Evolutionary conservation across 2,329 filamentous ascomycete genomes (phyloP).

Genomic region (Eurotiales sp.): DNA sequence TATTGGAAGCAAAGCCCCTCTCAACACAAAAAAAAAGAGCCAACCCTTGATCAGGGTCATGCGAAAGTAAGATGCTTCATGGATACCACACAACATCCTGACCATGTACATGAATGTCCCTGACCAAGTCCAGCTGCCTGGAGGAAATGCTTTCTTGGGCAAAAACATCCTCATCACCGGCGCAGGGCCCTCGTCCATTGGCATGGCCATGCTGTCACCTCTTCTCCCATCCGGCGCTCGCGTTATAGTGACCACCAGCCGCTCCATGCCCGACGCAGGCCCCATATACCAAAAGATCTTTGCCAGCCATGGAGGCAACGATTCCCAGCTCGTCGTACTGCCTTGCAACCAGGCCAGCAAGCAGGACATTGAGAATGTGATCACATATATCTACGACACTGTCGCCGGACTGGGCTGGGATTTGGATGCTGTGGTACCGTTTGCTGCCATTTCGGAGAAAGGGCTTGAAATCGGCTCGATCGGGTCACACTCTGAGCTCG

Average conservation of each 20-base stretch:
- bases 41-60: too few relatives aligned
- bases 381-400: slow-evolving; percentile 98
- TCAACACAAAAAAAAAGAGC: too few relatives aligned
- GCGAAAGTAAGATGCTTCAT: too few relatives aligned
- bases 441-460: slow-evolving; percentile 95
- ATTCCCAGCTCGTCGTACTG: slow-evolving; percentile 93
- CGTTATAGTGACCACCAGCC: slow-evolving; percentile 92
- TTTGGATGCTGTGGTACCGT: slow-evolving; percentile 90
- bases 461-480: slow-evolving; percentile 94
- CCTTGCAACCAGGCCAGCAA: slow-evolving; percentile 99
- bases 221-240: slow-evolving; percentile 94
- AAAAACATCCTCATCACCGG: too few relatives aligned
- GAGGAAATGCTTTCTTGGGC: slow-evolving; percentile 90
- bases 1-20: too few relatives aligned
- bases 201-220: slow-evolving; percentile 91
- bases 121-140: too few relatives aligned
- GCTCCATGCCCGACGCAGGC: slow-evolving; percentile 95
- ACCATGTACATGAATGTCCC: too few relatives aligned
- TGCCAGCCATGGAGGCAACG: slow-evolving; percentile 83
- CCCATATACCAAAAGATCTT: slow-evolving; percentile 99
- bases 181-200: slow-evolving; percentile 94
- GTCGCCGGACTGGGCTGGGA: slow-evolving; percentile 91
- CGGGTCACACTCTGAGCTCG: slow-evolving; percentile 94
- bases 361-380: slow-evolving; percentile 65
- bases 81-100: too few relatives aligned